A percentile compares a stretch with the other conserved stretches of the same genome.
Evolutionary conservation across 2,329 filamentous ascomycete genomes (phyloP).

Genomic region (Exserohilum rostratum): DNA sequence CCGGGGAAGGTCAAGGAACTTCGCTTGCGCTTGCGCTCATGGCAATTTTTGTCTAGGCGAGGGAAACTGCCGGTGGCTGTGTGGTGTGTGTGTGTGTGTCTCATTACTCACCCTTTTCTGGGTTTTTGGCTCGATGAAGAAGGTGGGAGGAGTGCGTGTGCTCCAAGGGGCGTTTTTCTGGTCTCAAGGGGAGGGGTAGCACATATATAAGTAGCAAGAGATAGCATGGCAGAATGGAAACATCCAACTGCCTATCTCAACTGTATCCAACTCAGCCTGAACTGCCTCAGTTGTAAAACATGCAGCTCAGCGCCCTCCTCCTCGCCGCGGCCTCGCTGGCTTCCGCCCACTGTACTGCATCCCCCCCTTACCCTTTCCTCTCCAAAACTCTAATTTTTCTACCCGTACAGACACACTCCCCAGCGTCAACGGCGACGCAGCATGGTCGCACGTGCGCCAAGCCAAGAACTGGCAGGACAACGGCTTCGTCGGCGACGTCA

Average conservation of each 20-base stretch:
- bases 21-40: neutral
- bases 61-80: conserved; percentile 4
- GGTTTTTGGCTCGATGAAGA: neutral
- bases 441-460: conserved; percentile 13
- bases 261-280: neutral
- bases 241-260: conserved; percentile 1
- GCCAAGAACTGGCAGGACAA: conserved; percentile 20
- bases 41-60: neutral
- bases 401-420: conserved; percentile 13
- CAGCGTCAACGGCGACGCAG: conserved; percentile 4
- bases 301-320: conserved; percentile 6
- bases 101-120: too few relatives aligned
- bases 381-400: neutral
- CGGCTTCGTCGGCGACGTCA: conserved; percentile 20
- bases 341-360: conserved; percentile 11
- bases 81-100: too few relatives aligned
- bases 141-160: too few relatives aligned
- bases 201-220: conserved; percentile 4
- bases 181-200: too few relatives aligned
- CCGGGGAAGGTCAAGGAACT: too few relatives aligned
- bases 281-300: neutral
- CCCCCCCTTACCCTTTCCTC: neutral
- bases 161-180: too few relatives aligned
- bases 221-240: neutral
- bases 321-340: conserved; percentile 8